These are phyloP conservation scores for Malus hybrid DNA, from an alignment of 331 rosid species.

Conservation along the genomic window DNA sequence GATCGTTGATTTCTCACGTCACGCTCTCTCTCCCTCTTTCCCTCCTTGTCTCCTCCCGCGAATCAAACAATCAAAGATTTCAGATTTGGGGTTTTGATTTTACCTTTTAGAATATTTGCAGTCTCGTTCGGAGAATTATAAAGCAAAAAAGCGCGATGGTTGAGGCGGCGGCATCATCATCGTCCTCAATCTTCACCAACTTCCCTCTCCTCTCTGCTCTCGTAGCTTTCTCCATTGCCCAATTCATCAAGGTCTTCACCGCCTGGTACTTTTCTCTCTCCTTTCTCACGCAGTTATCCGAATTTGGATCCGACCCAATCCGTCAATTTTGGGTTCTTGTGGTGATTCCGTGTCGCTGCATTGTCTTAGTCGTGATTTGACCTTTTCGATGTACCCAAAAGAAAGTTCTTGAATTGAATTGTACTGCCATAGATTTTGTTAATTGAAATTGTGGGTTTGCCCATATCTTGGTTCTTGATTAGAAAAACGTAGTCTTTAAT, in stretches of 20 bases:
- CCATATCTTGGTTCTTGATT: background rate
- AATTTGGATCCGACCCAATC: constrained; percentile 11
- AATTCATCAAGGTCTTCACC: constrained; percentile 58
- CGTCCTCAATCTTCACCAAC: constrained; percentile 50
- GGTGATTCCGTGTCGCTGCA: background rate
- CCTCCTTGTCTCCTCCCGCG: background rate
- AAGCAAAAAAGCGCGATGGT: constrained; percentile 27
- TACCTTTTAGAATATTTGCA: background rate
- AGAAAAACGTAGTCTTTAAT: background rate
- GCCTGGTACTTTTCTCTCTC: constrained; percentile 38
- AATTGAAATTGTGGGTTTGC: background rate
- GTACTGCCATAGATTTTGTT: background rate
- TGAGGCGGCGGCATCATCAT: constrained; percentile 22
- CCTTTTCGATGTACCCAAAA: background rate
- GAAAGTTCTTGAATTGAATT: background rate
- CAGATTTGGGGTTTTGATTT: constrained; percentile 3
- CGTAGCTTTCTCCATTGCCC: constrained; percentile 56
- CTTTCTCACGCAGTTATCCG: background rate
- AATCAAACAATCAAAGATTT: background rate
- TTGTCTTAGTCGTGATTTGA: background rate
- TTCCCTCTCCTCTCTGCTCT: constrained; percentile 68
- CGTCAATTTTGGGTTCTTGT: background rate
- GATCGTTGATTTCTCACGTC: background rate
- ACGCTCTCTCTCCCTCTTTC: background rate
- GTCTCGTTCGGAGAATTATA: background rate